Evolutionary conservation across 2,329 filamentous ascomycete genomes (phyloP), one percentile per base, ranked within the genome.

Genomic region (Xylaria sp.): DNA sequence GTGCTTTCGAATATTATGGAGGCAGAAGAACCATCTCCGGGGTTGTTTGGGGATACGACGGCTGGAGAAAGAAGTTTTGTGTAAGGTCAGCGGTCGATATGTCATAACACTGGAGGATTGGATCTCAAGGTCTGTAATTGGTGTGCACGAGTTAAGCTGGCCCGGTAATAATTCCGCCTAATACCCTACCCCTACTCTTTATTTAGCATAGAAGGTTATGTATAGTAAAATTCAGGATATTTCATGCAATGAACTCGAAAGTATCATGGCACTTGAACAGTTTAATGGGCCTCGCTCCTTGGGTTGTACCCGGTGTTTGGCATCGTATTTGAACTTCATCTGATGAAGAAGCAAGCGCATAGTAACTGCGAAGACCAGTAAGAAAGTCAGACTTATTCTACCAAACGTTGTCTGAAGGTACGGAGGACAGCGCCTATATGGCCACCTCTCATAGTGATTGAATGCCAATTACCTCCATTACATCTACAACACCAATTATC

Each of bases 1-100:
- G 64, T 62, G 3, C 62, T 71, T 15, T 71, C 69, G 3, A 63
- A 68, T 40, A 71, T 71, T n/a, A 42, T 67, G 6, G 69, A 71
- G 40, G 38, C 31, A 7, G 69, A 71, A 15, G 69, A 71, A 40
- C 48, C 38, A 15, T 61, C 62, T 0, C 58, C 63, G 2, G 58
- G 46, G 7, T 31, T 64, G 11, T 42, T 53, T 17, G 33, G 38
- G 10, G 42, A 28, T 1, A 44, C 59, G 11, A n/a, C 40, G n/a
- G 28, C 65, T 10, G 20, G 46, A 1, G 66, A 71, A 36, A 59
- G 63, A 54, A 66, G 66, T 38, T 71, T 71, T 49, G 68, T 71
- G 36, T 71, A 44, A 44, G 2, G 6, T 31, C 23, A 4, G 31
- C n/a, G 6, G 13, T 53, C 31, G 15, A 26, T 10, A 5, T 31